Conservation (phyloP, 441 rosid genomes). For the Isatis lusitanica region DNA sequence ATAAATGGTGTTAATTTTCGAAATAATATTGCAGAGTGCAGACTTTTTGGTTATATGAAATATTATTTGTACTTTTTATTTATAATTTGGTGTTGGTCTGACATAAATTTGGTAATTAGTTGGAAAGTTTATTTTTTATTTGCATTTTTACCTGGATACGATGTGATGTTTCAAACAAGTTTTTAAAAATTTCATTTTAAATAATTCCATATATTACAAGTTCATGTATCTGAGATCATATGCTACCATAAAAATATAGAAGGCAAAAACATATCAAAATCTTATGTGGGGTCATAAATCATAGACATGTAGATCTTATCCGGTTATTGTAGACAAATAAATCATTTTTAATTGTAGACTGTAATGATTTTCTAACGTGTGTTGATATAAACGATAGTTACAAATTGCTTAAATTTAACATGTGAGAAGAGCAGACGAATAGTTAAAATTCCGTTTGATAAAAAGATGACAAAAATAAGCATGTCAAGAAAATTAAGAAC, state of each 20-base stretch:
- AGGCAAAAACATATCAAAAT: conserved; percentile 26
- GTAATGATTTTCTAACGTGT: conserved; percentile 8
- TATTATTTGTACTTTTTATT: no score
- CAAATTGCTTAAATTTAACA: not conserved
- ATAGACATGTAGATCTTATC: conserved; percentile 28
- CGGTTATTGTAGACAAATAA: not conserved
- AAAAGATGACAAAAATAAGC: conserved; percentile 5
- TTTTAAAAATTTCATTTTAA: not conserved
- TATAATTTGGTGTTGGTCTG: not conserved
- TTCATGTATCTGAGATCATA: conserved; percentile 23
- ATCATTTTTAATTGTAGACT: not conserved
- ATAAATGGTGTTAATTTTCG: not conserved
- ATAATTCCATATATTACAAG: conserved; percentile 2
- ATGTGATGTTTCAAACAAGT: not conserved
- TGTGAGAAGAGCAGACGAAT: conserved; percentile 2
- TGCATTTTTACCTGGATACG: not conserved
- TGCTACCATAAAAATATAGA: conserved; percentile 13
- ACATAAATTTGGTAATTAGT: not conserved
- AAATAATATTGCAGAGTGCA: not conserved
- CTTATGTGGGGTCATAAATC: conserved; percentile 32
- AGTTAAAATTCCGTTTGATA: not conserved
- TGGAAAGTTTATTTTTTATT: not conserved
- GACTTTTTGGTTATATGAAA: no score
- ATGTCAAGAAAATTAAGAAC: conserved; percentile 4
- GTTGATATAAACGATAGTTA: not conserved